Evolutionary conservation across 768 basidiomycete genomes (phyloP), one percentile per base, ranked within the genome.

Genomic region (Ramaria rubella): DNA sequence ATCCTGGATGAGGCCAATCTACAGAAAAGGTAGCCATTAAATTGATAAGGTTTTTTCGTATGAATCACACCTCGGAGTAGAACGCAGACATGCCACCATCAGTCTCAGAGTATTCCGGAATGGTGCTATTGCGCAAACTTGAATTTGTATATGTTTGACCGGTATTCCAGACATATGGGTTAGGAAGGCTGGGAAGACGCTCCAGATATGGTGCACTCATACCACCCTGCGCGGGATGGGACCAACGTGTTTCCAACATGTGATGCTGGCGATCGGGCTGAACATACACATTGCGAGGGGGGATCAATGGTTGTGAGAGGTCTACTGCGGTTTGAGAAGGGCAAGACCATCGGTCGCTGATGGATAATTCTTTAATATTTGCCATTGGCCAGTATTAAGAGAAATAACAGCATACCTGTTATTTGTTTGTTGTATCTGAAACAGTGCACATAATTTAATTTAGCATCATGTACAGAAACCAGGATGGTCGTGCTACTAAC

Each of bases 1-100:
- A 57, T 90, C 87, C 78, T 90, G 87, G 46, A 93, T 72, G 42
- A 80, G 81, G 23, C 85, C 77, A 61, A 93, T 86, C 90, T 92
- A 57, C 7, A 23, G 11, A 5, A 15, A 5, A 30, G 26, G 27
- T 6, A 34, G n/a, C 23, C 7, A 42, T 17, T 8, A 9, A 42
- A 12, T 7, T n/a, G 17, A 17, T 19, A 42, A 19, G 14, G 14
- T 17, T 42, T 4, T 21, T 2, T n/a, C n/a, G n/a, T n/a, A n/a
- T n/a, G n/a, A n/a, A n/a, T n/a, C 34, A 17, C 26, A 56, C 55
- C 55, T 56, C 55, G 21, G 55, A 26, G 8, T 43, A 48, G 21
- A 51, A 55, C 15, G 53, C 43, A 4, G 45, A 48, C 30, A 40
- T 53, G 42, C 49, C 58, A 9, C 49, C 60, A 12, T 53, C 62